Base-by-base conservation (phyloP, 495 filamentous ascomycete genomes). In the Clavariopsis aquatica region DNA sequence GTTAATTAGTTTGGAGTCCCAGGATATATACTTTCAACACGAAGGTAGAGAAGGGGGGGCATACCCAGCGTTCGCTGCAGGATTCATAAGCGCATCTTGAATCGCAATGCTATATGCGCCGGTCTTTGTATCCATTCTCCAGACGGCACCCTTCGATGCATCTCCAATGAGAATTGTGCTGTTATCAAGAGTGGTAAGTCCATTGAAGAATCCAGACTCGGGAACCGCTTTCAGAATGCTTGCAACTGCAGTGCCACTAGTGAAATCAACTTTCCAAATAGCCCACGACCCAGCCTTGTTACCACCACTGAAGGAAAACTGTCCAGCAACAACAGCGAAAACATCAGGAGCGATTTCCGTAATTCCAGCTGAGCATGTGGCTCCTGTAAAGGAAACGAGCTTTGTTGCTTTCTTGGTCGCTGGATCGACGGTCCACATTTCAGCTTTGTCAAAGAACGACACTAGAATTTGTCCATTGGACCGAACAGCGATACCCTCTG, bases 141-240 rank as follows among this genome's bases (percentile, higher is more conserved):
- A 66, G 26, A 66, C 46, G 17, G 63, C 55, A 17, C 63, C 63
- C 31, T 66, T 66, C 1, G 29, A 36, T 26, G 63, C 63, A 29
- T 66, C 63, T 1, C 72, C 78, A 24, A 80, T 72, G 12, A 80
- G 67, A 26, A 80, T 71, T 0, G 73, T 74, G 43, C 70, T 67
- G 56, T 78, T 75, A 61, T 73, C 72, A 49, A 79, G 73, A 34
- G 69, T 69, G 24, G 72, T 69, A 5, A 80, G 66, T 7, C 78
- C 78, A 68, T 80, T 80, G 26, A 76, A 69, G 51, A 76, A 77
- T 54, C 58, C 68, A 22, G 75, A 74, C 34, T 77, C 75, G n/a
- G 71, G 69, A 60, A 79, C 75, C 49, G 70, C 69, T 62, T 75
- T 74, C 62, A 80, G 67, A 2, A 78, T 66, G 10, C 65, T 51